Evolutionary conservation across 257 asterid genomes (phyloP).

Genomic region (Plantago ovata): DNA sequence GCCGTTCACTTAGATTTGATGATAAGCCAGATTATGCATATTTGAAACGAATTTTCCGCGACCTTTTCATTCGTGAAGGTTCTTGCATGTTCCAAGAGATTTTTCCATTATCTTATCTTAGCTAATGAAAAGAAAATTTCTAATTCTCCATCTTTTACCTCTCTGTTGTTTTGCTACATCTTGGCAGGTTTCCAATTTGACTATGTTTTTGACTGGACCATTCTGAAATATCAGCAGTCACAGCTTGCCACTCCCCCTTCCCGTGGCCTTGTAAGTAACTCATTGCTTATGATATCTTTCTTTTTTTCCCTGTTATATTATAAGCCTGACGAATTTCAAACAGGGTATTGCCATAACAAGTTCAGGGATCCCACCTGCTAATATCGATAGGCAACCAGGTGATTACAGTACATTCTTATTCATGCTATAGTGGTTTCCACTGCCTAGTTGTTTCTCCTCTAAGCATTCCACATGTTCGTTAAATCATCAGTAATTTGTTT

Average conservation of each 20-base stretch:
- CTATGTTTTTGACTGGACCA: too few species aligned
- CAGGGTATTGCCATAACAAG: constrained; percentile 68
- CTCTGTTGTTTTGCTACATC: background rate
- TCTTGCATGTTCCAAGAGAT: constrained; percentile 1
- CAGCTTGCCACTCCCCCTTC: constrained; percentile 75
- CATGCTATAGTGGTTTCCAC: too few species aligned
- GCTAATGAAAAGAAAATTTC: background rate
- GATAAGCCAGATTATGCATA: constrained; percentile 82
- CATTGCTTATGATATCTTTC: constrained; percentile 4
- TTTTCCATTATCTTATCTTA: constrained; percentile 5
- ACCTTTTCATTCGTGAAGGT: constrained; percentile 91
- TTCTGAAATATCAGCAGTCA: constrained; percentile 76
- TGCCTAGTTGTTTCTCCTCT: too few species aligned
- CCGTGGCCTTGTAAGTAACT: constrained; percentile 66
- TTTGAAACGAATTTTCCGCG: constrained; percentile 75
- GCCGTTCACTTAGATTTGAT: constrained; percentile 80
- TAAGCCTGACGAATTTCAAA: constrained; percentile 18
- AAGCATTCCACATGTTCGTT: too few species aligned
- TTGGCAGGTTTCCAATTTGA: constrained; percentile 77
- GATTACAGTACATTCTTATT: constrained; percentile 8
- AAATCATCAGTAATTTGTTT: too few species aligned
- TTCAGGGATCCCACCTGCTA: constrained; percentile 62
- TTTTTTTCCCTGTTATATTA: constrained; percentile 17
- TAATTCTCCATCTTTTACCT: constrained; percentile 6
- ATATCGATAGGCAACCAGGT: constrained; percentile 70